Conservation (phyloP, 2,329 filamentous ascomycete species). For the Beauveria caledonica region DNA sequence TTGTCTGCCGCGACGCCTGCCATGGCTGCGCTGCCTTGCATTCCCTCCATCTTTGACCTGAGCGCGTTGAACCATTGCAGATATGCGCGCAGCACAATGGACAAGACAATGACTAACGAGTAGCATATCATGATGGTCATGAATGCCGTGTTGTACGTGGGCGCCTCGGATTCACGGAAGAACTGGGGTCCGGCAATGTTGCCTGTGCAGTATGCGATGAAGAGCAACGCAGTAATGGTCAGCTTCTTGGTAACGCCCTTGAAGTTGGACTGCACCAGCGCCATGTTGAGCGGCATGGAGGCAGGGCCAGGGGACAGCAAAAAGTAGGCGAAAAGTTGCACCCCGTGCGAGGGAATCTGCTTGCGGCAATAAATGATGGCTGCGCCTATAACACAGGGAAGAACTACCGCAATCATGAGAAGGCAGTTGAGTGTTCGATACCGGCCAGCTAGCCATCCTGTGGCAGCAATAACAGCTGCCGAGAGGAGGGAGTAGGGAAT, state of each 20-base stretch:
- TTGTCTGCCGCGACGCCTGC: slow-evolving; percentile 32
- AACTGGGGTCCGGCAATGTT: slow-evolving; percentile 51
- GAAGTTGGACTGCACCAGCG: slow-evolving; percentile 47
- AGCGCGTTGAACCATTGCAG: slow-evolving; percentile 36
- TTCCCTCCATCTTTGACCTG: slow-evolving; percentile 34
- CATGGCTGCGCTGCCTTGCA: slow-evolving; percentile 35
- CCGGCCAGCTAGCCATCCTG: slow-evolving; percentile 42
- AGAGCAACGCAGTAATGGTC: slow-evolving; percentile 48
- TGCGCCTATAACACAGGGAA: slow-evolving; percentile 44
- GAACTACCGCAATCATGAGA: slow-evolving; percentile 40
- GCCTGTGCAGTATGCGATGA: slow-evolving; percentile 46
- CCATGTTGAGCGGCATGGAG: slow-evolving; percentile 46
- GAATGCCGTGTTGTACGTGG: slow-evolving; percentile 46
- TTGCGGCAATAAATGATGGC: slow-evolving; percentile 43
- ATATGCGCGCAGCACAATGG: slow-evolving; percentile 37
- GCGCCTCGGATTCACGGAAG: slow-evolving; percentile 41
- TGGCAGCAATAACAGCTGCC: slow-evolving; percentile 37
- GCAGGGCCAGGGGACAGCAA: slow-evolving; percentile 45
- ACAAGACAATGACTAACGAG: slow-evolving; percentile 37
- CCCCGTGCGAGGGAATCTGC: slow-evolving; percentile 28
- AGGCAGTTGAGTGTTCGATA: slow-evolving; percentile 44
- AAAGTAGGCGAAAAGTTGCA: slow-evolving; percentile 50
- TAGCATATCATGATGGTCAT: slow-evolving; percentile 49
- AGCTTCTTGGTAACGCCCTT: slow-evolving; percentile 53
- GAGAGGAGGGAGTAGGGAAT: slow-evolving; percentile 50